Base-by-base conservation (phyloP, 495 filamentous ascomycete species). In the Xylaria venustula region DNA sequence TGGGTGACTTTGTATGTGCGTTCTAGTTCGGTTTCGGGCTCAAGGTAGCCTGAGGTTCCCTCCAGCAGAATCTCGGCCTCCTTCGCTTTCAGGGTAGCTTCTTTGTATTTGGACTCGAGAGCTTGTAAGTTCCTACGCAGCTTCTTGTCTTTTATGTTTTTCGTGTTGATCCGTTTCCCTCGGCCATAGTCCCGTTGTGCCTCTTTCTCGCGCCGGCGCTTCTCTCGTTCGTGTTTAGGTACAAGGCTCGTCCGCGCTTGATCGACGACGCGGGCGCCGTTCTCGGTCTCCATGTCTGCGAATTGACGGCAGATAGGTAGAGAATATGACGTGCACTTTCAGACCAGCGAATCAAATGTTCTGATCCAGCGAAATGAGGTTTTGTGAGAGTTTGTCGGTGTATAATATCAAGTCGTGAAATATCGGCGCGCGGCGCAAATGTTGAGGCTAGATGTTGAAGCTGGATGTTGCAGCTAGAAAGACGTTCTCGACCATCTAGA, bases 21-120 rank as follows among this genome's bases (percentile, higher is more conserved):
- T 71, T 98, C 94, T 50, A 98, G 82, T 72, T 90, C 93, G 22
- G 78, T 80, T 71, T 98, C 95, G 12, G 95, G 85, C 72, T 98
- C 90, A 37, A 98, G 74, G 64, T 94, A 94, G 7, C 94, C 94
- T 19, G 82, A 79, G n/a, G 87, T 81, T 67, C 96, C 90, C 71
- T 97, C 93, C 37, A 93, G 84, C 45, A 98, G 79, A 61, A 98
- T 96, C 78, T 98, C 95, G 6, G 92, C 91, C 85, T 98, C 92
- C 71, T 93, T 91, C 5, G 93, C 90, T 70, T 87, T 86, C 8
- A 94, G 73, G 0, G 88, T 75, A 2, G 93, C 93, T 67, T 87
- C 83, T 72, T 92, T 85, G 74, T 93, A 92, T 71, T 90, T 92
- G 48, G 75, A 76, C 68, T 98, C 94, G 48, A 97, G 81, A 14